Evolutionary conservation across 2,329 filamentous ascomycete species (phyloP).

Genomic region (Talaromyces verruculosus): DNA sequence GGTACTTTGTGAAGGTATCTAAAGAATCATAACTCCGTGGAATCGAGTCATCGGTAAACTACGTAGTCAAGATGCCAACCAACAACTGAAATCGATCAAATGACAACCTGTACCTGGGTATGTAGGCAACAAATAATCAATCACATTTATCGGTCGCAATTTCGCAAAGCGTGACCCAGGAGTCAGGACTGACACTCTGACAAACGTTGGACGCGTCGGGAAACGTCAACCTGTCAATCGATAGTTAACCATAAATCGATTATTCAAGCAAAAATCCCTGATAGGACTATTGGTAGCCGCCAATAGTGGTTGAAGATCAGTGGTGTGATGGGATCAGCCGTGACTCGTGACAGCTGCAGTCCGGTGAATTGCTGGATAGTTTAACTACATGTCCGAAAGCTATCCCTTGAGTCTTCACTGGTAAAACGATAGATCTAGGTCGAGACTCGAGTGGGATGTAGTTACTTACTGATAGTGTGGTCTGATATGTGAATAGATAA

Average conservation of each 20-base stretch:
- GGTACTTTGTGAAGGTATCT: not conserved
- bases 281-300: not conserved
- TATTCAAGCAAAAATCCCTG: not conserved
- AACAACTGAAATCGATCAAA: not conserved
- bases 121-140: not conserved
- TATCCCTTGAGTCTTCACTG: not conserved
- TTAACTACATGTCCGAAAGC: not conserved
- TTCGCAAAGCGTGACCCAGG: not conserved
- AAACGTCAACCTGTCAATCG: constrained; percentile 1
- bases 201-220: not conserved
- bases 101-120: not conserved
- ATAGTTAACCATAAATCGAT: not conserved
- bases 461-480: not conserved
- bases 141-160: not conserved
- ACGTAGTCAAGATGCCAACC: not conserved
- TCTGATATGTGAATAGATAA: not conserved
- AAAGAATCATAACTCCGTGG: not conserved
- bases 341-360: not conserved
- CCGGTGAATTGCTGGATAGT: not conserved
- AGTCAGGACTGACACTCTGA: not conserved
- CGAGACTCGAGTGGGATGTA: not conserved
- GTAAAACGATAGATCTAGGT: not conserved
- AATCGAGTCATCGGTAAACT: not conserved
- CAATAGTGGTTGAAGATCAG: not conserved
- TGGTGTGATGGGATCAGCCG: constrained; percentile 1